Percentiles rank a stretch among this genome's conserved stretches.
Conservation (phyloP, 306 rosid genomes). For the Oemleria cerasiformis region DNA sequence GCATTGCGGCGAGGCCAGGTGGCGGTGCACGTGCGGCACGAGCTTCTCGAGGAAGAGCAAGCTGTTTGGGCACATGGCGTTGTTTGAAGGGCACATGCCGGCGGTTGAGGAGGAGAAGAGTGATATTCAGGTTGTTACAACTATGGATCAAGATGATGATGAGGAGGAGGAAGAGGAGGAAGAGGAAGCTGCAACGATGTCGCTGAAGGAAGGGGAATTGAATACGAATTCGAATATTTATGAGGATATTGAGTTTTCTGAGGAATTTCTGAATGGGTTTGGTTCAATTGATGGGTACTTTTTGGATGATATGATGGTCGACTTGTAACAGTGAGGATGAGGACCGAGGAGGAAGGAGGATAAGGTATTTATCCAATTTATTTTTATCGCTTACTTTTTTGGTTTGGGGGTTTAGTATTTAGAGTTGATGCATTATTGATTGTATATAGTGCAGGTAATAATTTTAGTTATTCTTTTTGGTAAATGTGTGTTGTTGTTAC, state of each 20-base stretch:
- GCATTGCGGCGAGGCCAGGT: conserved; percentile 61
- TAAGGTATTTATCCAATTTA: too few species aligned
- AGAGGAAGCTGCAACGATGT: background rate
- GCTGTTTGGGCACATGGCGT: conserved; percentile 69
- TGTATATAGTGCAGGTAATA: too few species aligned
- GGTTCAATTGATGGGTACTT: conserved; percentile 36
- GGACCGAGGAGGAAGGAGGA: background rate
- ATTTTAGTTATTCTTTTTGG: background rate
- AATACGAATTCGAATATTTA: conserved; percentile 1
- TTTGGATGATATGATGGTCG: conserved; percentile 35
- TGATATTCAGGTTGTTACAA: conserved; percentile 9
- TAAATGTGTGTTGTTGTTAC: background rate
- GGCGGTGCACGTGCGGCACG: conserved; percentile 89
- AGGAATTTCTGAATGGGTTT: conserved; percentile 47
- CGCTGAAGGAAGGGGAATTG: background rate
- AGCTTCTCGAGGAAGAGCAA: conserved; percentile 78
- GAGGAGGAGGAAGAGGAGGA: conserved; percentile 13
- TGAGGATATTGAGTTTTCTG: conserved; percentile 33
- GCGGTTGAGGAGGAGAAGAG: conserved; percentile 48
- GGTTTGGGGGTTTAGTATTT: background rate
- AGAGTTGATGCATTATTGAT: background rate
- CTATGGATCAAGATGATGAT: conserved; percentile 28
- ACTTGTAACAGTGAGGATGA: background rate
- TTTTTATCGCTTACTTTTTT: background rate
- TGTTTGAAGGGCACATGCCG: conserved; percentile 90